These are phyloP conservation scores for Epichloe glyceriae DNA, from an alignment of 2,329 filamentous ascomycete genomes.

Conservation along the genomic window DNA sequence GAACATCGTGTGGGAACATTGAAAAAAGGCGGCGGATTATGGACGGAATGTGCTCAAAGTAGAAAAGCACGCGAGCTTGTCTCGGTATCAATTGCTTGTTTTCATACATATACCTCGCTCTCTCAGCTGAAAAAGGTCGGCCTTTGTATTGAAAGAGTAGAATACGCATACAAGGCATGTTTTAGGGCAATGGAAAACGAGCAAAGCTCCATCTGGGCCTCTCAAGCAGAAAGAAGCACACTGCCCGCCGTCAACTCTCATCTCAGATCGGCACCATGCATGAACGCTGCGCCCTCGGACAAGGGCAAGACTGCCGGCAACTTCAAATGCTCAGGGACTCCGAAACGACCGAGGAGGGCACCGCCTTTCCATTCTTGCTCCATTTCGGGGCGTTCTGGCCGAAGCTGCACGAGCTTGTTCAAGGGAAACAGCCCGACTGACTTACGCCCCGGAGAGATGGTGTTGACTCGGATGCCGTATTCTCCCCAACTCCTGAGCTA, in stretches of 20 bases:
- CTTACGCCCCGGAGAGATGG: slow-evolving; percentile 46
- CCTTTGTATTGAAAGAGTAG: too few species aligned
- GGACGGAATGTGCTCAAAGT: neutral
- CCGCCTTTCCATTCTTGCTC: slow-evolving; percentile 60
- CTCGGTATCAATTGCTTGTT: neutral
- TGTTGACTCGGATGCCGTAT: slow-evolving; percentile 52
- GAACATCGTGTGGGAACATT: neutral
- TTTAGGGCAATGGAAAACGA: too few species aligned
- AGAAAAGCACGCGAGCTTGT: neutral
- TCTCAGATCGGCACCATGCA: slow-evolving; percentile 60
- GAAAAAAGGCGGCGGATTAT: too few species aligned
- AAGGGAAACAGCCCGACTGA: slow-evolving; percentile 39
- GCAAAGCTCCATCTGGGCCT: neutral
- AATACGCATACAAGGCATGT: too few species aligned
- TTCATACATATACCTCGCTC: neutral
- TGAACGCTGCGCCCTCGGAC: slow-evolving; percentile 57
- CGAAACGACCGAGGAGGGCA: slow-evolving; percentile 70
- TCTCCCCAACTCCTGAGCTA: slow-evolving; percentile 50
- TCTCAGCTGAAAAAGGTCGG: too few species aligned
- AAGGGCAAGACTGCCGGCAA: slow-evolving; percentile 62
- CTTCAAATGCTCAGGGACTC: slow-evolving; percentile 55
- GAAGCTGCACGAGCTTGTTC: too few species aligned
- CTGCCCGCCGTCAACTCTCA: slow-evolving; percentile 64
- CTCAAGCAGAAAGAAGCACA: slow-evolving; percentile 5
- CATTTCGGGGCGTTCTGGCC: slow-evolving; percentile 61